Evolutionary conservation across 2,329 filamentous ascomycete genomes (phyloP).

Genomic region (Colletotrichum magnum): DNA sequence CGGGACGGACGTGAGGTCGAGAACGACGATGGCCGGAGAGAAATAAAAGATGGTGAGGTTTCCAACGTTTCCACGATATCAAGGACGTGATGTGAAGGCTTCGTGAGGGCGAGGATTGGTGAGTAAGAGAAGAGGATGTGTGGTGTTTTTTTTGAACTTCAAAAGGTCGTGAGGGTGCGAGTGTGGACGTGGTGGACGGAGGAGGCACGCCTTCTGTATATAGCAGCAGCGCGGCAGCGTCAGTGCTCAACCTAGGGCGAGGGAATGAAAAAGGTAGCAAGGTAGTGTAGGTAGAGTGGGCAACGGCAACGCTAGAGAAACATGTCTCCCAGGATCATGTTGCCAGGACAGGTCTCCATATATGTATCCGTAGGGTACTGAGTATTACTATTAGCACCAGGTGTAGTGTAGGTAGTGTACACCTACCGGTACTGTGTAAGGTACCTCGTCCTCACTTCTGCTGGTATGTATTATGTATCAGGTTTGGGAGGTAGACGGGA

Average conservation of each 20-base stretch:
- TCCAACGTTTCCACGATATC: background rate
- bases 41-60: background rate
- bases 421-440: constrained; percentile 15
- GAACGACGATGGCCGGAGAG: background rate
- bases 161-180: constrained; percentile 12
- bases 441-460: too few relatives aligned
- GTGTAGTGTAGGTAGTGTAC: too few relatives aligned
- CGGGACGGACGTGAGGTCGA: background rate
- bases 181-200: background rate
- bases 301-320: constrained; percentile 20
- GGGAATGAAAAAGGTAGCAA: background rate
- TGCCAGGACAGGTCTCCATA: constrained; percentile 26
- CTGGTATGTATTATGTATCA: background rate
- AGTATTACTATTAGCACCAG: too few relatives aligned
- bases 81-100: background rate
- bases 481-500: constrained; percentile 22
- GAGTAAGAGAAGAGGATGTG: background rate
- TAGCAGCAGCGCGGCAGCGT: constrained; percentile 10
- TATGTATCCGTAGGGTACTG: background rate
- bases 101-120: constrained; percentile 7
- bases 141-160: constrained; percentile 24
- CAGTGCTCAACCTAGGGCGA: background rate
- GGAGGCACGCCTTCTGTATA: constrained; percentile 27
- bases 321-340: constrained; percentile 18
- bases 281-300: constrained; percentile 8